Percentiles rank a stretch among this genome's conserved stretches.
phyloP scores from a whole-genome alignment of 2,329 filamentous ascomycete genomes.

The Epichloe sibirici region DNA sequence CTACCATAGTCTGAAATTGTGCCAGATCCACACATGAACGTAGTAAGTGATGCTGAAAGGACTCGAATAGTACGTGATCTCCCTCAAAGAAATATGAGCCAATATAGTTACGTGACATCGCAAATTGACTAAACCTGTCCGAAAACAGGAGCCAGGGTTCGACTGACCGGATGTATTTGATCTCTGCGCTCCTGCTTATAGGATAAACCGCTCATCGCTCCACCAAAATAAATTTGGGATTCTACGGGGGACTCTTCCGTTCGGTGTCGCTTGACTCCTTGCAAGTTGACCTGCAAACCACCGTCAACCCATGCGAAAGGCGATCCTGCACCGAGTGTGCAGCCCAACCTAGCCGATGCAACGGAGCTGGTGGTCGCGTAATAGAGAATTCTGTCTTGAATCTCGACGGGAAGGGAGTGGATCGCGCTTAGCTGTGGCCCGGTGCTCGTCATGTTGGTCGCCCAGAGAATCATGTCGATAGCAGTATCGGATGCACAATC shows the following conservation, averaged over 20 bases:
- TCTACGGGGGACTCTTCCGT: slow-evolving; percentile 8
- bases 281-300: slow-evolving; percentile 6
- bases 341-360: slow-evolving; percentile 7
- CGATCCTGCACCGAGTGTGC: slow-evolving; percentile 6
- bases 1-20: too few species aligned
- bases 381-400: slow-evolving; percentile 10
- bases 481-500: slow-evolving; percentile 5
- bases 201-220: slow-evolving; percentile 8
- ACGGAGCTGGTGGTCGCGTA: slow-evolving; percentile 4
- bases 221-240: slow-evolving; percentile 8
- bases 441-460: not conserved
- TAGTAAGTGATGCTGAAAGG: too few species aligned
- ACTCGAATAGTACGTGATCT: too few species aligned
- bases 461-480: slow-evolving; percentile 11
- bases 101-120: too few species aligned
- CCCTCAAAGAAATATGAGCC: too few species aligned
- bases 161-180: not conserved
- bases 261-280: slow-evolving; percentile 8
- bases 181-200: slow-evolving; percentile 7
- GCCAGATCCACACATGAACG: too few species aligned
- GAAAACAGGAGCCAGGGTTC: not conserved
- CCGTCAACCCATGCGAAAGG: slow-evolving; percentile 7
- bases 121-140: not conserved
- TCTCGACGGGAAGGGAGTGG: slow-evolving; percentile 10
- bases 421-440: slow-evolving; percentile 4